Evolutionary conservation across 1,139 yeast genomes (phyloP).

Genomic region (Blastobotrys petasosporus): DNA sequence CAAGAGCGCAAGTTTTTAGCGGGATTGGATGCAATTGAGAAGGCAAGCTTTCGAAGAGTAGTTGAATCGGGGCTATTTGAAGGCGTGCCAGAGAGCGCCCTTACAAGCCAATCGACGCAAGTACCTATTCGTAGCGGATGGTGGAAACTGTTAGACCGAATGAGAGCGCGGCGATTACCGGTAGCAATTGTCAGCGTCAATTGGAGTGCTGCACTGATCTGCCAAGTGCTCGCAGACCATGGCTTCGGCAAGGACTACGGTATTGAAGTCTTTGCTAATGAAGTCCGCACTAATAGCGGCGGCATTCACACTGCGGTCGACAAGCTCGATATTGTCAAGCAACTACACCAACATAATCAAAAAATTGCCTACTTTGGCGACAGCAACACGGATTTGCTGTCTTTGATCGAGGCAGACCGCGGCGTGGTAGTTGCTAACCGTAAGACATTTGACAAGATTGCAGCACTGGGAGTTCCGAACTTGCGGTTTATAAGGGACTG

Average conservation of each 20-base stretch:
- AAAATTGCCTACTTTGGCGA: slow-evolving; percentile 53
- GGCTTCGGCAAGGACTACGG: slow-evolving; percentile 33
- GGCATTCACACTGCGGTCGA: slow-evolving; percentile 52
- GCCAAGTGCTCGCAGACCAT: slow-evolving; percentile 34
- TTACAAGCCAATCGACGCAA: slow-evolving; percentile 35
- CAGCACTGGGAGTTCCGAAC: slow-evolving; percentile 14
- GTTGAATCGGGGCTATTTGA: slow-evolving; percentile 40
- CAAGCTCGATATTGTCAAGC: slow-evolving; percentile 37
- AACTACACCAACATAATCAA: slow-evolving; percentile 22
- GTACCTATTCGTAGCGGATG: slow-evolving; percentile 45
- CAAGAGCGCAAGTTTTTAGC: slow-evolving; percentile 44
- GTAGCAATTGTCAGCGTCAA: slow-evolving; percentile 54
- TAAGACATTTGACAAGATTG: slow-evolving; percentile 13
- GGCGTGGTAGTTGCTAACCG: slow-evolving; percentile 43
- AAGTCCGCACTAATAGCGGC: slow-evolving; percentile 29
- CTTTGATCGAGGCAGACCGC: slow-evolving; percentile 44
- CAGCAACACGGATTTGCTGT: slow-evolving; percentile 55
- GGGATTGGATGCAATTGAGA: slow-evolving; percentile 45
- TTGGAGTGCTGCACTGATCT: slow-evolving; percentile 54
- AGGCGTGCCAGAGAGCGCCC: slow-evolving; percentile 36
- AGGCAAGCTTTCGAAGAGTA: slow-evolving; percentile 45
- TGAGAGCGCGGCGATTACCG: slow-evolving; percentile 34
- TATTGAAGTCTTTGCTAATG: slow-evolving; percentile 38
- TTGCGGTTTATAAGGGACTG: slow-evolving; percentile 13
- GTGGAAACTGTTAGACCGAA: slow-evolving; percentile 33